These are phyloP conservation scores for Curvularia spicifera DNA, from an alignment of 2,329 filamentous ascomycete genomes.

Conservation along the genomic window DNA sequence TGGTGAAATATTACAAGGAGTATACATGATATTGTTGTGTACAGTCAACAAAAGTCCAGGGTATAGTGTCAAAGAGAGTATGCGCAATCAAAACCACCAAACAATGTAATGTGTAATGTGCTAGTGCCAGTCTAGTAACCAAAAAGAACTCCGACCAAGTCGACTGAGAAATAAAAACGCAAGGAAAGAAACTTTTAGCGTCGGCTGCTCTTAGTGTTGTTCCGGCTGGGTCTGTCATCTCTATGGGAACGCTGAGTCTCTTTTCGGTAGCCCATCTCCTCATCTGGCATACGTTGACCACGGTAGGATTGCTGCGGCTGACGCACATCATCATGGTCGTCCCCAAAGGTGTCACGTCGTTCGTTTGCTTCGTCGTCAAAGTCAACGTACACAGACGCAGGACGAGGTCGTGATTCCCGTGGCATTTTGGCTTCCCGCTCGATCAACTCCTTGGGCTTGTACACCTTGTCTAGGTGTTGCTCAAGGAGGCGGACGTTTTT, in stretches of 20 bases:
- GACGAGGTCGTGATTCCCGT: slow-evolving; percentile 42
- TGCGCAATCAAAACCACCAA: slow-evolving; percentile 11
- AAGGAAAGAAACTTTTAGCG: slow-evolving; percentile 17
- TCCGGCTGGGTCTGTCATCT: slow-evolving; percentile 32
- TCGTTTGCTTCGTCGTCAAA: slow-evolving; percentile 50
- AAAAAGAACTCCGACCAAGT: slow-evolving; percentile 8
- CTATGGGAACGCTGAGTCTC: slow-evolving; percentile 28
- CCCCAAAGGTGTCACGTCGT: slow-evolving; percentile 31
- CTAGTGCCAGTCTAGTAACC: slow-evolving; percentile 4
- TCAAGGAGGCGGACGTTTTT: slow-evolving; percentile 75
- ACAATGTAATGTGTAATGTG: slow-evolving; percentile 3
- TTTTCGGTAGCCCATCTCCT: slow-evolving; percentile 41
- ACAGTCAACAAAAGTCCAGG: slow-evolving; percentile 11
- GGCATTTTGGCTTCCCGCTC: slow-evolving; percentile 28
- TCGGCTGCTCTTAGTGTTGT: slow-evolving; percentile 34
- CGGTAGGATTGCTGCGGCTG: slow-evolving; percentile 40
- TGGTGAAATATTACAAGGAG: slow-evolving; percentile 16
- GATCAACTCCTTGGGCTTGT: slow-evolving; percentile 55
- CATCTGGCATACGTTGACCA: slow-evolving; percentile 36
- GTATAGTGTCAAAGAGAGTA: slow-evolving; percentile 19
- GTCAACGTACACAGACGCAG: slow-evolving; percentile 57
- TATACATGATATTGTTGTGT: slow-evolving; percentile 12
- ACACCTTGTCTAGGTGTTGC: slow-evolving; percentile 70
- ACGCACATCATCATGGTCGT: slow-evolving; percentile 36
- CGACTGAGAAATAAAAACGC: slow-evolving; percentile 12